phyloP scores from a whole-genome alignment of 108 stramenopile genomes.

The Epithemia pelagica region DNA sequence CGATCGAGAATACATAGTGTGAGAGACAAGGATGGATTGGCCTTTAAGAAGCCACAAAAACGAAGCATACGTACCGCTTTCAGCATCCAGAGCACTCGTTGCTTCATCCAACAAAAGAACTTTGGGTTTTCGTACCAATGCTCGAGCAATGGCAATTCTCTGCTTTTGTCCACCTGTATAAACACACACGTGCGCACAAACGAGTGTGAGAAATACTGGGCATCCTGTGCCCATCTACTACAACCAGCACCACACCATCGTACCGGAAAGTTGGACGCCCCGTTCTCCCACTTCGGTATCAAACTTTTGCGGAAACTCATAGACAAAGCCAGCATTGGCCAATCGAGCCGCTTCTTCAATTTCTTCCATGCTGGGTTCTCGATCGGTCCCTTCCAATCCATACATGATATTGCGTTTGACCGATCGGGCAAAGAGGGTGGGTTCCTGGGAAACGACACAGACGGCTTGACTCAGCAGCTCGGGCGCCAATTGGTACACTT shows the following conservation, averaged over 20 bases:
- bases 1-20: too few species aligned
- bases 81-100: constrained; percentile 43
- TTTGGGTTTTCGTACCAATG: constrained; percentile 58
- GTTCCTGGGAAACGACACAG: constrained; percentile 83
- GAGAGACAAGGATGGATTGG: neutral
- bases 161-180: constrained; percentile 61
- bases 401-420: constrained; percentile 82
- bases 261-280: constrained; percentile 43
- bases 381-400: constrained; percentile 56
- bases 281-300: constrained; percentile 77
- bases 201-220: neutral
- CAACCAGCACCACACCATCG: too few species aligned
- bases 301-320: constrained; percentile 34
- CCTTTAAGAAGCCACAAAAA: neutral
- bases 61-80: neutral
- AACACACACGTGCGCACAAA: too few species aligned
- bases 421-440: constrained; percentile 77
- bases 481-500: constrained; percentile 39
- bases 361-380: constrained; percentile 52
- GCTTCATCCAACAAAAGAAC: constrained; percentile 64
- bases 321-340: constrained; percentile 83
- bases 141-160: constrained; percentile 83
- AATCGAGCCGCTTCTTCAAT: constrained; percentile 65
- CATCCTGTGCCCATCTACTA: neutral
- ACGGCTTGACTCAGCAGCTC: constrained; percentile 39